These are phyloP conservation scores for Senna siamea DNA, from an alignment of 306 rosid species.

Conservation along the genomic window DNA sequence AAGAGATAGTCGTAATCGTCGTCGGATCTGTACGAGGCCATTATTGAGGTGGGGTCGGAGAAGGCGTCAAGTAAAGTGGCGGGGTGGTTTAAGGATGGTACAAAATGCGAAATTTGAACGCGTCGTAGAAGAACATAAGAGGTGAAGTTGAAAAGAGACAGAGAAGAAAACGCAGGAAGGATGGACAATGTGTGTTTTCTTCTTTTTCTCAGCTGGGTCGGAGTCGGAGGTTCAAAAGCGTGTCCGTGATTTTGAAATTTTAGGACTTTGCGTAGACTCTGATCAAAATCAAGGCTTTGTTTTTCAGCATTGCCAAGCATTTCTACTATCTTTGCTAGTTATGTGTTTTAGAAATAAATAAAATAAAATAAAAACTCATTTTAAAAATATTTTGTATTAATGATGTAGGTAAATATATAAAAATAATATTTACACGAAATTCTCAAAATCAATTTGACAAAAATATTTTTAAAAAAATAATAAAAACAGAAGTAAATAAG, in stretches of 20 bases:
- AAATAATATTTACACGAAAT: too few relatives aligned
- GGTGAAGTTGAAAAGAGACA: background rate
- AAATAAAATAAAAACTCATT: too few relatives aligned
- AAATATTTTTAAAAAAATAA: too few relatives aligned
- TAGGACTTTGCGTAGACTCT: background rate
- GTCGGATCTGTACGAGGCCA: conserved; percentile 53
- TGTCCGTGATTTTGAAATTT: background rate
- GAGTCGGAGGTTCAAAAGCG: too few relatives aligned
- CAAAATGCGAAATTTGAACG: conserved; percentile 1
- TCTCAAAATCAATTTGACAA: too few relatives aligned
- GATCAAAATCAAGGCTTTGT: background rate
- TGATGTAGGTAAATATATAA: too few relatives aligned
- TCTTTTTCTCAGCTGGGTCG: background rate
- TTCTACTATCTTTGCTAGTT: too few relatives aligned
- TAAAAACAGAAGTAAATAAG: too few relatives aligned
- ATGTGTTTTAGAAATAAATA: too few relatives aligned
- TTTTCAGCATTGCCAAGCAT: too few relatives aligned
- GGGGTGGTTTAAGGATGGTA: background rate
- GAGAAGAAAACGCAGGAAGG: too few relatives aligned
- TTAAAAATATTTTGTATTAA: too few relatives aligned
- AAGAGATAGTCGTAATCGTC: conserved; percentile 67
- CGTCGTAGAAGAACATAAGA: background rate
- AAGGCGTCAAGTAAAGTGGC: background rate
- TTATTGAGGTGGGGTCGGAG: background rate
- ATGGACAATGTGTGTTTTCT: background rate